phyloP scores from a whole-genome alignment of 2,329 filamentous ascomycete genomes.

The Metarhizium humberi region DNA sequence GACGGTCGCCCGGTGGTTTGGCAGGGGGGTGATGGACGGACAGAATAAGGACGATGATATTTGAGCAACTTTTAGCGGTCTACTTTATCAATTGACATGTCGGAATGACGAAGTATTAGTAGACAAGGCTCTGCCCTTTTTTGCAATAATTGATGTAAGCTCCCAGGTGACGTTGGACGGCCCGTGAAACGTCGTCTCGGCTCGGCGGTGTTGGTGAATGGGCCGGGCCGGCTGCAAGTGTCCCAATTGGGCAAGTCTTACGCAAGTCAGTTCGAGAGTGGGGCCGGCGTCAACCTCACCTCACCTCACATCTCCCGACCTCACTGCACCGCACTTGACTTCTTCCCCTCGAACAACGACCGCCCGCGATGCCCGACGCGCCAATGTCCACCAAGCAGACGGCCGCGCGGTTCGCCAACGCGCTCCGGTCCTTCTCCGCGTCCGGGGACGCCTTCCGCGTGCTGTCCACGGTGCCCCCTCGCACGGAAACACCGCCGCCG shows the following conservation, averaged over 20 bases:
- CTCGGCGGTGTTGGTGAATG: no score
- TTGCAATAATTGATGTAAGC: no score
- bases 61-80: neutral
- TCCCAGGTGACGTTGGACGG: no score
- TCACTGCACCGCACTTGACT: no score
- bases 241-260: no score
- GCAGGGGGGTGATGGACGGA: slow-evolving; percentile 75
- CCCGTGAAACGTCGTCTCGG: no score
- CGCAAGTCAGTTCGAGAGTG: no score
- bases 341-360: neutral
- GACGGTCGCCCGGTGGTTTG: slow-evolving; percentile 93
- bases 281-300: no score
- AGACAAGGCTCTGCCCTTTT: no score
- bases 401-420: slow-evolving; percentile 31
- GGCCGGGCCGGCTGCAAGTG: no score
- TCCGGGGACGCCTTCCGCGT: slow-evolving; percentile 35
- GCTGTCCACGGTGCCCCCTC: slow-evolving; percentile 29
- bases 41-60: slow-evolving; percentile 17
- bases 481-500: neutral
- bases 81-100: neutral
- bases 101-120: no score
- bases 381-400: slow-evolving; percentile 14
- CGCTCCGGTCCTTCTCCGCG: slow-evolving; percentile 34
- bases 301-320: no score
- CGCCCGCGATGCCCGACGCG: neutral